These are phyloP conservation scores for Tanacetum coccineum DNA, from an alignment of 129 eudicot species.

Conservation along the genomic window DNA sequence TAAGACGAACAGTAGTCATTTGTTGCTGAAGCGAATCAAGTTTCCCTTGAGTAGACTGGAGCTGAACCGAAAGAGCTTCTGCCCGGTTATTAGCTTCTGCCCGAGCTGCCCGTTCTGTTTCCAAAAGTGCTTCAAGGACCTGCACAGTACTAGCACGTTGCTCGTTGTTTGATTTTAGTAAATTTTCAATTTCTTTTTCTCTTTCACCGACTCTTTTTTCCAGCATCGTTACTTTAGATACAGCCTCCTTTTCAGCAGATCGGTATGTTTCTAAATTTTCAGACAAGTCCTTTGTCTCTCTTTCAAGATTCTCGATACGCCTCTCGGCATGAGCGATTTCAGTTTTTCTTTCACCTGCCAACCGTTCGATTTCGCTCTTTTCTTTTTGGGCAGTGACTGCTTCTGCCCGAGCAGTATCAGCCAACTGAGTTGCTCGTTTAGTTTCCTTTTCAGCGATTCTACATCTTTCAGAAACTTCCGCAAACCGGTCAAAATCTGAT, in stretches of 20 bases:
- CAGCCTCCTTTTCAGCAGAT: conserved; percentile 68
- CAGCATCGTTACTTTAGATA: conserved; percentile 54
- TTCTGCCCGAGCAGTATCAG: conserved; percentile 87
- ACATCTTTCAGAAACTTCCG: conserved; percentile 74
- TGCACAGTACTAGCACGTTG: conserved; percentile 75
- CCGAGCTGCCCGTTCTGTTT: conserved; percentile 77
- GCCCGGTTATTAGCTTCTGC: conserved; percentile 85
- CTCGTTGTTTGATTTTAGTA: conserved; percentile 70
- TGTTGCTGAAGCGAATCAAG: conserved; percentile 79
- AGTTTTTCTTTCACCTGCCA: conserved; percentile 75
- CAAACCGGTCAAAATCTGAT: conserved; percentile 71
- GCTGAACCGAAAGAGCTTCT: conserved; percentile 80
- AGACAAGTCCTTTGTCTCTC: conserved; percentile 59
- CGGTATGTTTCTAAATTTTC: conserved; percentile 50
- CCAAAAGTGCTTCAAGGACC: conserved; percentile 64
- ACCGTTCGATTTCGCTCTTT: conserved; percentile 50
- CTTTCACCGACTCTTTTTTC: conserved; percentile 62
- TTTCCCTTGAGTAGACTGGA: conserved; percentile 80
- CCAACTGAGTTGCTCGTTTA: conserved; percentile 69
- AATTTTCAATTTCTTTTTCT: conserved; percentile 74
- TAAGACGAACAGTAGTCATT: conserved; percentile 58
- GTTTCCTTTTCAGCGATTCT: conserved; percentile 78
- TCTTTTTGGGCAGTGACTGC: conserved; percentile 82
- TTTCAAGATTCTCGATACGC: conserved; percentile 59
- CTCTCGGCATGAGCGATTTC: conserved; percentile 80